Evolutionary conservation across 1,139 yeast genomes (phyloP).

Genomic region (Geotrichum restrictum): DNA sequence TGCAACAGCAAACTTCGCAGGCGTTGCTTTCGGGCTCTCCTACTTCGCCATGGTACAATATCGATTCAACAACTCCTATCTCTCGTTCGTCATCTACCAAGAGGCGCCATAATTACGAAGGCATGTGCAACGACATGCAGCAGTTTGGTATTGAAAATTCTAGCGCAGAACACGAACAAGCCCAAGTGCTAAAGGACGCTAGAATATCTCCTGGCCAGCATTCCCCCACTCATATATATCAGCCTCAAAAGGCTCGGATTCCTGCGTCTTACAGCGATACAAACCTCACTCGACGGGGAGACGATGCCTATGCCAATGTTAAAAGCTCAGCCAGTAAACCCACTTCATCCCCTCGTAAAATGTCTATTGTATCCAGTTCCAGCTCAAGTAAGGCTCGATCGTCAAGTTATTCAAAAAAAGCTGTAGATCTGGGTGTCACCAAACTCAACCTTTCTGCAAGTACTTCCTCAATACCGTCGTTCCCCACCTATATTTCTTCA

Average conservation of each 20-base stretch:
- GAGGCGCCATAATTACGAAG: not conserved
- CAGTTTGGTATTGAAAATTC: not conserved
- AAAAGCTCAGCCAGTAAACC: not conserved
- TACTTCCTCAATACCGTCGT: not conserved
- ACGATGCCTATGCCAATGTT: not conserved
- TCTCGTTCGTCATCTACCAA: not conserved
- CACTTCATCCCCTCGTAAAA: not conserved
- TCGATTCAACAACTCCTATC: not conserved
- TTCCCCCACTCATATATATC: conserved; percentile 3
- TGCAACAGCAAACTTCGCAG: not conserved
- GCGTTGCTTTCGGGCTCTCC: not conserved
- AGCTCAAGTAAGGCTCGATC: conserved; percentile 13
- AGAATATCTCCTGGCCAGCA: conserved; percentile 2
- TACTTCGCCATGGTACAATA: not conserved
- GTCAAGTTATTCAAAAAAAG: conserved; percentile 8
- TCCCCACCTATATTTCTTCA: not conserved
- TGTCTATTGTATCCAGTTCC: conserved; percentile 1
- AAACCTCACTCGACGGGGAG: not conserved
- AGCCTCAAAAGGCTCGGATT: not conserved
- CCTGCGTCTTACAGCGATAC: not conserved
- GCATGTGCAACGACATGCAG: not conserved
- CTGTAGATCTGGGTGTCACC: conserved; percentile 7
- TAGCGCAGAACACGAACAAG: not conserved
- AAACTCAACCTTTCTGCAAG: conserved; percentile 2
- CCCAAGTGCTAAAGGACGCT: not conserved